Evolutionary conservation across 106 monocot genomes (phyloP).

Genomic region (Allium fistulosum): DNA sequence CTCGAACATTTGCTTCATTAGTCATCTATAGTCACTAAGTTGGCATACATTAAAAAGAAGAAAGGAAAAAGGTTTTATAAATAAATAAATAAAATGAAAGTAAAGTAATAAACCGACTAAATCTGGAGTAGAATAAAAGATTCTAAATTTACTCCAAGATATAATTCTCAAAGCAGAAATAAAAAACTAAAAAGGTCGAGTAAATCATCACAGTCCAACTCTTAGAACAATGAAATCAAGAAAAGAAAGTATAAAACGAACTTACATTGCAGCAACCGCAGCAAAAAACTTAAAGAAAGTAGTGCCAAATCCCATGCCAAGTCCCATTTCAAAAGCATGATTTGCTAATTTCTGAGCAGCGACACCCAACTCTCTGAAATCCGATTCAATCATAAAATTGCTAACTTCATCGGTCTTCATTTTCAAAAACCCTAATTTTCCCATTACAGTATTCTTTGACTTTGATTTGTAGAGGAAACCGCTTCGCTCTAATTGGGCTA

Average conservation of each 20-base stretch:
- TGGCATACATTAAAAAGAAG: no score
- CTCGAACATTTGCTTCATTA: no score
- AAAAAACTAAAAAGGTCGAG: no score
- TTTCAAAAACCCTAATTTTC: constrained; percentile 13
- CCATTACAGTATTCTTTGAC: neutral
- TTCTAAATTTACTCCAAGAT: no score
- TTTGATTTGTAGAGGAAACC: neutral
- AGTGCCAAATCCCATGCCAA: constrained; percentile 27
- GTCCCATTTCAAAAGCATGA: constrained; percentile 30
- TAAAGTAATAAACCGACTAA: no score
- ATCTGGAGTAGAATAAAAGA: no score
- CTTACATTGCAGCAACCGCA: constrained; percentile 51
- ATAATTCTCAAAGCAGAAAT: no score
- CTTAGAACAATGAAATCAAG: neutral
- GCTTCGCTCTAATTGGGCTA: no score
- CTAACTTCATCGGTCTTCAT: constrained; percentile 46
- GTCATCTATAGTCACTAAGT: no score
- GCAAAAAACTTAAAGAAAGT: constrained; percentile 47
- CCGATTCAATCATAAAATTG: constrained; percentile 42
- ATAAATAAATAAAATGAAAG: no score
- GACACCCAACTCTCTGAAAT: constrained; percentile 44
- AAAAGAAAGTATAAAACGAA: neutral
- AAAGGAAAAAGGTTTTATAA: no score
- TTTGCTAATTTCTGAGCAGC: constrained; percentile 43
- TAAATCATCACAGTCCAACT: no score